phyloP scores from a whole-genome alignment of 169 alveolate species.

The Neospora caninum region DNA sequence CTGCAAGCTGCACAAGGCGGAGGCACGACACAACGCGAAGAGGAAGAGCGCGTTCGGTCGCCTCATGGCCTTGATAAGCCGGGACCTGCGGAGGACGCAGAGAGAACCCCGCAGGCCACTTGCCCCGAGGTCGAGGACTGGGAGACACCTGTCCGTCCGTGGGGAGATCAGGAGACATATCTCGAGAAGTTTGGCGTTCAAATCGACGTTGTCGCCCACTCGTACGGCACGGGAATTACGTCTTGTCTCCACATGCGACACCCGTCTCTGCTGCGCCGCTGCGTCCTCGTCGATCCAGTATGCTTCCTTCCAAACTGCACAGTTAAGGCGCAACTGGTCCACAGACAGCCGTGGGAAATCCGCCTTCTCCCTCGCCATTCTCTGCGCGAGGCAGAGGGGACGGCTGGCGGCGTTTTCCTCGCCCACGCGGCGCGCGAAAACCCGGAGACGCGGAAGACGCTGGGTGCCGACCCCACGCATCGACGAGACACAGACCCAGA shows the following conservation, averaged over 20 bases:
- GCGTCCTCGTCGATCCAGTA: slow-evolving; percentile 26
- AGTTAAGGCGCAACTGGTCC: slow-evolving; percentile 31
- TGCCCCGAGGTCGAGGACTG: too few relatives aligned
- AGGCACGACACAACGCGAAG: background rate
- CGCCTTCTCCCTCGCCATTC: background rate
- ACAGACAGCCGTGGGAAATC: slow-evolving; percentile 3
- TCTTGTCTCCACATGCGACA: background rate
- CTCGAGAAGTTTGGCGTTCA: background rate
- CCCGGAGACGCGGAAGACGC: too few relatives aligned
- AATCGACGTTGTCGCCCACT: slow-evolving; percentile 7
- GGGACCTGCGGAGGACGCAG: background rate
- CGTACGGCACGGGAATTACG: background rate
- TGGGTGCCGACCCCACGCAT: too few relatives aligned
- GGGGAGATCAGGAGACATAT: background rate
- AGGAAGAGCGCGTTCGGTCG: too few relatives aligned
- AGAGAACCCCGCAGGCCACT: too few relatives aligned
- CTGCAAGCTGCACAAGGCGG: background rate
- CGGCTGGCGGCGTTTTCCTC: too few relatives aligned
- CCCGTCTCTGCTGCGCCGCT: background rate
- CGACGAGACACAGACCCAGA: too few relatives aligned
- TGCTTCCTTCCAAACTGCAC: slow-evolving; percentile 43
- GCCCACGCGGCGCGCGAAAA: too few relatives aligned
- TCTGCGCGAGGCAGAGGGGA: background rate
- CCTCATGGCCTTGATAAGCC: too few relatives aligned
- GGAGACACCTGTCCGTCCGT: too few relatives aligned